Evolutionary conservation across 1,284 basidiomycete species (phyloP), one percentile per base, ranked within the genome.

Genomic region (Cyathus olla): DNA sequence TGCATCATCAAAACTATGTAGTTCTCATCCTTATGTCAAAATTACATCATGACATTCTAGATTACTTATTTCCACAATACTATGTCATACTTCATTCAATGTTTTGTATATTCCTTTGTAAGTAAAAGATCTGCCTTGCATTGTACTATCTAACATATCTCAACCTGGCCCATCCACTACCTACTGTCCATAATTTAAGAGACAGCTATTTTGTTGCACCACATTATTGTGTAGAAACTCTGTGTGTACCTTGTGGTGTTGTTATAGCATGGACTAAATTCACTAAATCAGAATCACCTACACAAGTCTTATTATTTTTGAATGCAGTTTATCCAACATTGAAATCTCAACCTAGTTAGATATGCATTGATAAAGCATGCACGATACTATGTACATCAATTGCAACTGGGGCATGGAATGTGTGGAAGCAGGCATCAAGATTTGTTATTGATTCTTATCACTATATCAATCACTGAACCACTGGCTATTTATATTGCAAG

Each of bases 301-400:
- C 72, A 13, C 69, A 73, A 28, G 71, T 75, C 50, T 39, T 74
- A 46, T 40, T 28, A 2, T 72, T 65, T 26, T 55, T 72, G 4
- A 37, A 70, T 44, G 35, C 47, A 22, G 55, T 70, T 17, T 72
- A 64, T 63, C 66, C 69, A 47, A 56, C 51, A 19, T 35, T 58
- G 21, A 52, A 68, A 46, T 60, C 57, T 3, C 54, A 63, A 6
- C 69, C 72, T 48, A 47, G 28, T 29, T 73, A 72, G 57, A 62
- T 72, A 29, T 65, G 62, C 48, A 69, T 72, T 66, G 66, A 70
- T 57, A 73, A 73, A 57, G 69, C 64, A 22, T 73, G 71, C 57
- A 29, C 49, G 29, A 48, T 73, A 10, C 40, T 72, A 22, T 39
- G 51, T n/a, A 61, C 60, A 27, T 59, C 62, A 56, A 42, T 70